Conservation (phyloP, 306 rosid genomes). For the Lablab purpureus region DNA sequence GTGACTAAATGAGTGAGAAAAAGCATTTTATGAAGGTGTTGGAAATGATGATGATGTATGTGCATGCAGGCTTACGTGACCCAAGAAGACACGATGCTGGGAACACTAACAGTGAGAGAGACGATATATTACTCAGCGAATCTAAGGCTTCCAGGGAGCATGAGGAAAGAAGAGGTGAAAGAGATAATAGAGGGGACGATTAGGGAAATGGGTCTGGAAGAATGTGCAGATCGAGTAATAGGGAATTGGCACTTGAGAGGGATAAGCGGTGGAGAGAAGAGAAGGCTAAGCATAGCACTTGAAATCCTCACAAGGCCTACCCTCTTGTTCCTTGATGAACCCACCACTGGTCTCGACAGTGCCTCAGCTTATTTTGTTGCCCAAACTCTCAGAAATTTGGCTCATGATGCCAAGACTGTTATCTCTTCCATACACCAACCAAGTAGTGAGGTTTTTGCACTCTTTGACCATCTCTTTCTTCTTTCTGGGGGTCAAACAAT, state of each 20-base stretch:
- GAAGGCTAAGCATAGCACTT: conserved; percentile 87
- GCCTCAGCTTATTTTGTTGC: conserved; percentile 92
- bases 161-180: conserved; percentile 69
- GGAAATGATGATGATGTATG: neutral
- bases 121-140: conserved; percentile 82
- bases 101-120: conserved; percentile 89
- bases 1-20: too few species aligned
- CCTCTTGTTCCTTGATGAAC: conserved; percentile 95
- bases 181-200: conserved; percentile 69
- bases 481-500: conserved; percentile 87
- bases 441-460: conserved; percentile 91
- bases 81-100: conserved; percentile 84
- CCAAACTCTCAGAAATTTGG: conserved; percentile 77
- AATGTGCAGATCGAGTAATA: conserved; percentile 71
- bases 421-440: conserved; percentile 91
- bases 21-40: neutral
- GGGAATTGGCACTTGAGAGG: conserved; percentile 96
- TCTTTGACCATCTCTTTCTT: conserved; percentile 89
- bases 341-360: conserved; percentile 92
- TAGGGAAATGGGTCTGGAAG: conserved; percentile 84
- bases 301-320: conserved; percentile 84
- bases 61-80: conserved; percentile 95
- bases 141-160: conserved; percentile 71
- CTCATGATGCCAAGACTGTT: conserved; percentile 84
- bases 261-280: conserved; percentile 93